Conservation (phyloP, 2,329 filamentous ascomycete genomes). For the Ustilaginoidea virens region DNA sequence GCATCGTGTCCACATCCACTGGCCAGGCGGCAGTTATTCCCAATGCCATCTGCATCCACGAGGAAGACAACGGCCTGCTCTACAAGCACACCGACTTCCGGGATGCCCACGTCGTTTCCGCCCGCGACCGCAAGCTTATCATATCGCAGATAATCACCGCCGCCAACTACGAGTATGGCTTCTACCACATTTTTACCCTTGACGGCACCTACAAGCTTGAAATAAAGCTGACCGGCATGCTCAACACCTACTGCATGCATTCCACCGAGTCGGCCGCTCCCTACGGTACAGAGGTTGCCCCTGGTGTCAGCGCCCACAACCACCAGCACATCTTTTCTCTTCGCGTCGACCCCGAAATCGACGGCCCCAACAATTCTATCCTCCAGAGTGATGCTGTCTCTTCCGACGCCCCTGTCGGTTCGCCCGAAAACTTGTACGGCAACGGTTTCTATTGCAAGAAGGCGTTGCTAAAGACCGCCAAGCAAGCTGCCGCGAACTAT, state of each 20-base stretch:
- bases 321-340: conserved; percentile 58
- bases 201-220: conserved; percentile 51
- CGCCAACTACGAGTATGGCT: conserved; percentile 47
- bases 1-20: conserved; percentile 17
- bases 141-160: conserved; percentile 51
- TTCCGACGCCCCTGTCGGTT: conserved; percentile 47
- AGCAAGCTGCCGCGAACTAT: conserved; percentile 11
- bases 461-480: conserved; percentile 11
- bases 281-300: conserved; percentile 49
- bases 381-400: conserved; percentile 54
- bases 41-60: conserved; percentile 22
- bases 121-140: conserved; percentile 42
- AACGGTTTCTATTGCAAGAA: conserved; percentile 47
- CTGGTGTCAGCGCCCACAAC: conserved; percentile 48
- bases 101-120: conserved; percentile 40
- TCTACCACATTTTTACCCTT: conserved; percentile 22
- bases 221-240: conserved; percentile 38
- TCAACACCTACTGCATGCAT: conserved; percentile 27
- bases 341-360: conserved; percentile 49
- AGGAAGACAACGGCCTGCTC: conserved; percentile 36
- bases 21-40: conserved; percentile 55
- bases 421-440: conserved; percentile 54
- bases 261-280: conserved; percentile 17
- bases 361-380: conserved; percentile 46
- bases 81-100: conserved; percentile 53